Evolutionary conservation across 1,284 basidiomycete species (phyloP).

Genomic region (Agaricales sp.): DNA sequence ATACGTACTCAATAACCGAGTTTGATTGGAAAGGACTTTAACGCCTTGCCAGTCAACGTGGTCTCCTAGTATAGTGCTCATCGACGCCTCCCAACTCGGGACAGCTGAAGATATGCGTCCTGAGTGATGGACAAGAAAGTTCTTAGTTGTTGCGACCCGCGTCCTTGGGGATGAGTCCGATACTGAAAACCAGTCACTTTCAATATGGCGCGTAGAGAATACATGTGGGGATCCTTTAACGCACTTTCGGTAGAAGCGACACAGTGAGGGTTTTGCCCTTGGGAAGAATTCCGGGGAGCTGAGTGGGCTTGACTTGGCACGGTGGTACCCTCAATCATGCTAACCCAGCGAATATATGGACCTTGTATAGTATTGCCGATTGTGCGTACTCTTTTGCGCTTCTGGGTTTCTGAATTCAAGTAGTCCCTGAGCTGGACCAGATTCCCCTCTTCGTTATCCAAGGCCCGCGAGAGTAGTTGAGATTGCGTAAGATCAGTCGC

Average conservation of each 20-base stretch:
- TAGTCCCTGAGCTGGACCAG: slow-evolving; percentile 72
- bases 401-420: slow-evolving; percentile 72
- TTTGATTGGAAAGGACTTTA: slow-evolving; percentile 49
- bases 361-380: slow-evolving; percentile 57
- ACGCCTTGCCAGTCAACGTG: slow-evolving; percentile 63
- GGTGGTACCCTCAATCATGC: slow-evolving; percentile 53
- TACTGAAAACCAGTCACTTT: slow-evolving; percentile 18
- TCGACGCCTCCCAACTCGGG: slow-evolving; percentile 60
- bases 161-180: not conserved
- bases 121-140: slow-evolving; percentile 55
- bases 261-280: slow-evolving; percentile 28
- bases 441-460: slow-evolving; percentile 82
- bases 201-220: slow-evolving; percentile 12
- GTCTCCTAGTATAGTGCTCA: slow-evolving; percentile 69
- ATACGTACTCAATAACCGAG: slow-evolving; percentile 46
- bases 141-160: slow-evolving; percentile 40
- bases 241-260: slow-evolving; percentile 21
- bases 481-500: slow-evolving; percentile 55
- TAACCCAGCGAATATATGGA: slow-evolving; percentile 67
- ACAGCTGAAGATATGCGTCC: slow-evolving; percentile 36
- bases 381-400: slow-evolving; percentile 50
- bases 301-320: too few species aligned
- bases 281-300: too few species aligned
- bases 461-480: slow-evolving; percentile 70
- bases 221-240: slow-evolving; percentile 6